Percentiles rank a stretch among this genome's conserved stretches.
These are phyloP conservation scores for Metschnikowia lochheadii DNA, from an alignment of 805 yeast species.

Conservation along the genomic window DNA sequence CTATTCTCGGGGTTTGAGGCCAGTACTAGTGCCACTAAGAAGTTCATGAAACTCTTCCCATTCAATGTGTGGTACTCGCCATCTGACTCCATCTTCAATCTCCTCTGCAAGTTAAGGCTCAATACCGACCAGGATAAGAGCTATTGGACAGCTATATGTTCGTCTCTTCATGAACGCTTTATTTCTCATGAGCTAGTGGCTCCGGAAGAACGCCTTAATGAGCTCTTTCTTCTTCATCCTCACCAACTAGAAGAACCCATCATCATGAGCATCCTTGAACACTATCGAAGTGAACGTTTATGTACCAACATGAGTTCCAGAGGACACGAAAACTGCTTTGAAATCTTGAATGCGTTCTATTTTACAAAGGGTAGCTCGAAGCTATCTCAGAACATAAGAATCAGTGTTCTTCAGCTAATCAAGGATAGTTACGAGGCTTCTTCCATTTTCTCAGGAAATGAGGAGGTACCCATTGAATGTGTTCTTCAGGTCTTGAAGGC, in stretches of 20 bases:
- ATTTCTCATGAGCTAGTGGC: slow-evolving; percentile 36
- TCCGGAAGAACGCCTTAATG: slow-evolving; percentile 39
- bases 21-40: slow-evolving; percentile 7
- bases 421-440: slow-evolving; percentile 36
- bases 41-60: slow-evolving; percentile 27
- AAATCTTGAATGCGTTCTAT: slow-evolving; percentile 45
- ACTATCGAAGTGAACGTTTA: slow-evolving; percentile 44
- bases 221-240: slow-evolving; percentile 37
- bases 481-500: slow-evolving; percentile 29
- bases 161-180: slow-evolving; percentile 29
- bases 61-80: slow-evolving; percentile 41
- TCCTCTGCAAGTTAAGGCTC: slow-evolving; percentile 24
- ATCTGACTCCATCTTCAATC: slow-evolving; percentile 37
- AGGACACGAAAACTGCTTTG: slow-evolving; percentile 48
- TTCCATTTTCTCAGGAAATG: slow-evolving; percentile 24
- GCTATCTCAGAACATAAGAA: slow-evolving; percentile 22
- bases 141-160: slow-evolving; percentile 33
- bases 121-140: slow-evolving; percentile 26
- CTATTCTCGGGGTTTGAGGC: slow-evolving; percentile 30
- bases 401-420: slow-evolving; percentile 31
- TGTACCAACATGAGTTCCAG: slow-evolving; percentile 51
- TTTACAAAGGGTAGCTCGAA: slow-evolving; percentile 14
- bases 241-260: slow-evolving; percentile 33
- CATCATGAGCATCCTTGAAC: slow-evolving; percentile 43
- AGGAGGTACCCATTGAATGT: slow-evolving; percentile 28